Evolutionary conservation across 164 flowering plant species (phyloP).

Genomic region (Protea cynaroides): DNA sequence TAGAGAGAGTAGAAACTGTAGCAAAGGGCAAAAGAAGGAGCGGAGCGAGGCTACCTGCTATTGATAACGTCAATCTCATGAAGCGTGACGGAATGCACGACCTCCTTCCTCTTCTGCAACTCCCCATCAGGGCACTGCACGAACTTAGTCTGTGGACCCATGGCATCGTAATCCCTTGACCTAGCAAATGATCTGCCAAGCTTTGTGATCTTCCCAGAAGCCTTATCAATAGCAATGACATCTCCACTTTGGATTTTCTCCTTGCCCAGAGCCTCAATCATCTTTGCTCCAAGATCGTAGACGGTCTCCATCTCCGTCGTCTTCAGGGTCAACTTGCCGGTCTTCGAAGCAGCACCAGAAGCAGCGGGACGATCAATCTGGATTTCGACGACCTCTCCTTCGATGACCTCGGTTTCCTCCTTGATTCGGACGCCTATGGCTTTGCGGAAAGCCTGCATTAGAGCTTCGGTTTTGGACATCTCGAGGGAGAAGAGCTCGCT

Average conservation of each 20-base stretch:
- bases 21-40: not conserved
- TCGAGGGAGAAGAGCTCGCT: no score
- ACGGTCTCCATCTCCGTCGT: slow-evolving; percentile 98
- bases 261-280: slow-evolving; percentile 88
- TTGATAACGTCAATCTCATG: slow-evolving; percentile 98
- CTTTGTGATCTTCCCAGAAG: slow-evolving; percentile 84
- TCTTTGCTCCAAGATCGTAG: slow-evolving; percentile 85
- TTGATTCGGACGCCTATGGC: slow-evolving; percentile 80
- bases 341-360: slow-evolving; percentile 71
- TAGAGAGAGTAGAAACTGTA: no score
- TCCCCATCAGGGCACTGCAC: slow-evolving; percentile 98
- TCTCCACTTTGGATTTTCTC: slow-evolving; percentile 99
- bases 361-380: slow-evolving; percentile 79
- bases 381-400: slow-evolving; percentile 90
- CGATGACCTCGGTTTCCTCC: slow-evolving; percentile 90
- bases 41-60: slow-evolving; percentile 55
- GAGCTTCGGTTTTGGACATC: no score
- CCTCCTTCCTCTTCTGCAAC: slow-evolving; percentile 98
- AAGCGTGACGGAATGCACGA: slow-evolving; percentile 88
- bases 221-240: slow-evolving; percentile 87
- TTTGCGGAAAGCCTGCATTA: no score
- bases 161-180: slow-evolving; percentile 87
- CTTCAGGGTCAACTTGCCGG: slow-evolving; percentile 85
- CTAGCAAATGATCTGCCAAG: slow-evolving; percentile 84
- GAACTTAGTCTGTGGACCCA: slow-evolving; percentile 89